phyloP scores from a whole-genome alignment of 148 eudicot genomes.

The Chenopodium album region DNA sequence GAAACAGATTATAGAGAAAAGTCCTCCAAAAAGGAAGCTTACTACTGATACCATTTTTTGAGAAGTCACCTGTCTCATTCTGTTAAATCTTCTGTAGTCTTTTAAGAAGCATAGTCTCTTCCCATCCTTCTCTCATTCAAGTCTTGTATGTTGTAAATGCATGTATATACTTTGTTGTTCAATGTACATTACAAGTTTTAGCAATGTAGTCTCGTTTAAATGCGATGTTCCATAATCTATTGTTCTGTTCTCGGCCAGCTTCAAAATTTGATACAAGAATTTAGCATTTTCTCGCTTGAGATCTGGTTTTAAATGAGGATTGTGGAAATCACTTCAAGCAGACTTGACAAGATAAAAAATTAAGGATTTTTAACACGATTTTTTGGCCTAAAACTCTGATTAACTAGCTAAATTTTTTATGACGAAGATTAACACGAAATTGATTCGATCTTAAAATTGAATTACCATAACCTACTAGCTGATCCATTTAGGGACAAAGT shows the following conservation, averaged over 20 bases:
- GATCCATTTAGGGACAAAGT: too few species aligned
- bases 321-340: too few species aligned
- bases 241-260: neutral
- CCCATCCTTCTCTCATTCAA: neutral
- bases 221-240: neutral
- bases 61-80: constrained; percentile 4
- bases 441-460: too few species aligned
- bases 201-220: neutral
- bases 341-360: neutral
- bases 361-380: too few species aligned
- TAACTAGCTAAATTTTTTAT: too few species aligned
- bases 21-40: constrained; percentile 71
- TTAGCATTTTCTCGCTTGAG: neutral
- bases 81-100: neutral
- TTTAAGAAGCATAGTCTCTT: neutral
- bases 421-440: too few species aligned
- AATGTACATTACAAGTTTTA: constrained; percentile 18
- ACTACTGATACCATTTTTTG: constrained; percentile 80
- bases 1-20: constrained; percentile 73
- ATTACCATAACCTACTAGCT: too few species aligned
- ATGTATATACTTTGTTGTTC: constrained; percentile 13
- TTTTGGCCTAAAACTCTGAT: too few species aligned
- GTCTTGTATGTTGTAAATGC: neutral
- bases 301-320: too few species aligned
- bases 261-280: neutral